These are phyloP conservation scores for Teunomyces panamensis DNA, from an alignment of 805 yeast species.

Conservation along the genomic window DNA sequence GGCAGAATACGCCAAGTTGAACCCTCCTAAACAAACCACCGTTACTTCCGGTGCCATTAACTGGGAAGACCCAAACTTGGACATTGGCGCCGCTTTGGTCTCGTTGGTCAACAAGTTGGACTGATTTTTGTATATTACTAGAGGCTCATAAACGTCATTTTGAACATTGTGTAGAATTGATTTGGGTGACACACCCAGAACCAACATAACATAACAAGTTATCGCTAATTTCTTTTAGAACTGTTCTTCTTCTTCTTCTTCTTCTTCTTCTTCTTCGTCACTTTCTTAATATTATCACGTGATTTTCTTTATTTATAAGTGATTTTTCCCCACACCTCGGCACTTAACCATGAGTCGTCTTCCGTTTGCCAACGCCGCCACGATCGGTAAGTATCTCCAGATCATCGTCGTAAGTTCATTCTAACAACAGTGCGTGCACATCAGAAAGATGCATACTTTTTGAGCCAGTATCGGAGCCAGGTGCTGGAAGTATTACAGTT, in stretches of 20 bases:
- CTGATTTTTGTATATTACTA: neutral
- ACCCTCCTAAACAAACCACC: slow-evolving; percentile 40
- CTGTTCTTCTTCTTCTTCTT: too few relatives aligned
- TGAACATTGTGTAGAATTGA: too few relatives aligned
- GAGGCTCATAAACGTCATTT: too few relatives aligned
- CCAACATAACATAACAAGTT: too few relatives aligned
- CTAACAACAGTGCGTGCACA: slow-evolving; percentile 64
- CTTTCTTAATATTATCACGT: neutral
- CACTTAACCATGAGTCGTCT: slow-evolving; percentile 9
- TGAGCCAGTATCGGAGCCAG: slow-evolving; percentile 50
- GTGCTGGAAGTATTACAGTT: slow-evolving; percentile 54
- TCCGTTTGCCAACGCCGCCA: slow-evolving; percentile 84
- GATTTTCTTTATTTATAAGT: neutral
- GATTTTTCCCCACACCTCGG: neutral
- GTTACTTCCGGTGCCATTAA: slow-evolving; percentile 51
- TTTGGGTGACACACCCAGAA: too few relatives aligned
- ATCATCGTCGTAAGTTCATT: slow-evolving; percentile 8
- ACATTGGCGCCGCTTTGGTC: slow-evolving; percentile 68
- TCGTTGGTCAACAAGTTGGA: slow-evolving; percentile 53
- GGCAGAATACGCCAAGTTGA: slow-evolving; percentile 74
- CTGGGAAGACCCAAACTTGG: slow-evolving; percentile 88
- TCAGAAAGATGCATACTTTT: slow-evolving; percentile 83
- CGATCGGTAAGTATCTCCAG: slow-evolving; percentile 55
- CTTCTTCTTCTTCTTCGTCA: too few relatives aligned
- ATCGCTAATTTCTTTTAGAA: too few relatives aligned